A percentile compares a stretch with the other conserved stretches of the same genome.
phyloP scores from a whole-genome alignment of 164 flowering plant species.

The Magnolia sinica region DNA sequence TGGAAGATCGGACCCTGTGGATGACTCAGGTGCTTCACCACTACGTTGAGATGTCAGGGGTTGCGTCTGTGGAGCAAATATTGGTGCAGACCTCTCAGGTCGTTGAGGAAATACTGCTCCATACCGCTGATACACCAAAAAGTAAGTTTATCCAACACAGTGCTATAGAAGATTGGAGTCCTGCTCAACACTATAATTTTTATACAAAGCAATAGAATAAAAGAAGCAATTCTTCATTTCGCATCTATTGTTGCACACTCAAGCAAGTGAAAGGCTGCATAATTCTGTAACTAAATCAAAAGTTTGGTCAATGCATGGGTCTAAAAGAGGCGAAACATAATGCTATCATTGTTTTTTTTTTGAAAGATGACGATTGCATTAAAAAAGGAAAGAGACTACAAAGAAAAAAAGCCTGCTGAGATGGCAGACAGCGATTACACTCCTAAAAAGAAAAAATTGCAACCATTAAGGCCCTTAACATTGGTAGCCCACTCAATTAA shows the following conservation, averaged over 20 bases:
- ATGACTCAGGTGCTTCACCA: constrained; percentile 59
- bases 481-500: background rate
- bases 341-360: background rate
- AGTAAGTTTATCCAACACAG: background rate
- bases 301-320: too few relatives aligned
- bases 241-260: background rate
- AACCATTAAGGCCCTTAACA: background rate
- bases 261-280: background rate
- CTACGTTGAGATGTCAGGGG: constrained; percentile 61
- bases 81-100: constrained; percentile 75
- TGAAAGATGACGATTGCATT: too few relatives aligned
- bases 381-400: too few relatives aligned
- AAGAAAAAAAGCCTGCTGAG: too few relatives aligned
- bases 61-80: constrained; percentile 84
- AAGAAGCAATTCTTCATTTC: background rate
- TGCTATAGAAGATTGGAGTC: background rate
- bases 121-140: constrained; percentile 61
- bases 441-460: background rate
- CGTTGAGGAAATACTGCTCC: constrained; percentile 97
- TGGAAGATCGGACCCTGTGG: constrained; percentile 78
- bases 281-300: background rate
- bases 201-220: background rate
- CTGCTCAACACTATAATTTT: background rate
- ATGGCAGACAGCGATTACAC: too few relatives aligned
- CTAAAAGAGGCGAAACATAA: too few relatives aligned